Conservation (phyloP, 768 basidiomycete genomes). For the Cystobasidium onofrii region DNA sequence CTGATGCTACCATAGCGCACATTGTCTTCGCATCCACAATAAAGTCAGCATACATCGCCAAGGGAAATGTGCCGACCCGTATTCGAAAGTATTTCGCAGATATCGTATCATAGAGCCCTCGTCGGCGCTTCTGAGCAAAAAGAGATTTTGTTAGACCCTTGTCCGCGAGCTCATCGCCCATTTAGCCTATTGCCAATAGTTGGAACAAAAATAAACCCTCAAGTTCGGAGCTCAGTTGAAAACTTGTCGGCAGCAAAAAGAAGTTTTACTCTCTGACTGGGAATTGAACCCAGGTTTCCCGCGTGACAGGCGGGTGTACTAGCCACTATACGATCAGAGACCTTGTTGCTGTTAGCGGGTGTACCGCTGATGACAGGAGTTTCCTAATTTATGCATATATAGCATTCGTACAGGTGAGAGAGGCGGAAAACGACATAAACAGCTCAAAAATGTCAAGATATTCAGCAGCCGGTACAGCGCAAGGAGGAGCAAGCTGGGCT, state of each 20-base stretch:
- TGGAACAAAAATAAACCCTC: too few species aligned
- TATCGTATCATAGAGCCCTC: not conserved
- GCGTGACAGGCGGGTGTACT: slow-evolving; percentile 27
- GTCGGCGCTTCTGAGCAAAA: not conserved
- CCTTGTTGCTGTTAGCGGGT: not conserved
- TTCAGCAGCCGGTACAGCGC: too few species aligned
- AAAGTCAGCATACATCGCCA: not conserved
- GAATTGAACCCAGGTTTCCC: slow-evolving; percentile 27
- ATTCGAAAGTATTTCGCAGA: slow-evolving; percentile 4
- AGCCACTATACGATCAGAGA: slow-evolving; percentile 27
- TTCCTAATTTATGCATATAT: too few species aligned
- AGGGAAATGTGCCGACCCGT: not conserved
- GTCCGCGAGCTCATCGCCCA: not conserved
- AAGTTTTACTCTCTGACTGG: not conserved
- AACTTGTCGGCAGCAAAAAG: too few species aligned
- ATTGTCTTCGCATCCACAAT: not conserved
- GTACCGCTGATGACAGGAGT: too few species aligned
- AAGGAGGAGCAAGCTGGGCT: too few species aligned
- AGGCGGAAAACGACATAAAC: too few species aligned
- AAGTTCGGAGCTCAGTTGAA: too few species aligned
- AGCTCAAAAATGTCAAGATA: too few species aligned
- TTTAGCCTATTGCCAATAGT: not conserved
- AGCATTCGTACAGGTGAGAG: too few species aligned
- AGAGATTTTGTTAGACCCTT: not conserved
- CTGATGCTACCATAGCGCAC: not conserved